Evolutionary conservation across 1,284 basidiomycete species (phyloP).

Genomic region (Vanrija pseudolonga): DNA sequence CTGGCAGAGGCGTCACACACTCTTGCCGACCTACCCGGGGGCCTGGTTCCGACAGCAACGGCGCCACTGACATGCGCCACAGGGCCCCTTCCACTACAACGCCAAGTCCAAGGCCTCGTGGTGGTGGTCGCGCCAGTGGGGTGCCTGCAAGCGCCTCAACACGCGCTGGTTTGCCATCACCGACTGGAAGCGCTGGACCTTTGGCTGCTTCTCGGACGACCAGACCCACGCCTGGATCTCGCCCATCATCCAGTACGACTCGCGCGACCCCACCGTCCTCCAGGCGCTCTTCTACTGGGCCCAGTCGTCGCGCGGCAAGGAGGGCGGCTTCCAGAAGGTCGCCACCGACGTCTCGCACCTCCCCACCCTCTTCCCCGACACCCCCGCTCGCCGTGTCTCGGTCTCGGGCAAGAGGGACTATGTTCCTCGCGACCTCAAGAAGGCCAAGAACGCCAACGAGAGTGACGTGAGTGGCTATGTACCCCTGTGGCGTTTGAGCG

Average conservation of each 20-base stretch:
- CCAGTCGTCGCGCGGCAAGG: conserved; percentile 24
- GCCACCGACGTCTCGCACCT: conserved; percentile 34
- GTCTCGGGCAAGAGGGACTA: conserved; percentile 16
- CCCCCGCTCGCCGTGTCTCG: conserved; percentile 42
- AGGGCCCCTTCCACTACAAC: conserved; percentile 47
- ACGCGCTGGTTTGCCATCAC: conserved; percentile 49
- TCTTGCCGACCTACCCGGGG: too few relatives aligned
- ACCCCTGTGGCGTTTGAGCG: background rate
- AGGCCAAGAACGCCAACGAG: conserved; percentile 42
- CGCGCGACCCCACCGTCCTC: conserved; percentile 37
- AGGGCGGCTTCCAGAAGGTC: conserved; percentile 3
- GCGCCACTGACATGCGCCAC: conserved; percentile 10
- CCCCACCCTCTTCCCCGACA: conserved; percentile 43
- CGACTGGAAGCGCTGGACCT: conserved; percentile 50
- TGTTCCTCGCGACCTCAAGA: conserved; percentile 17
- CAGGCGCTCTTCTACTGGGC: conserved; percentile 48
- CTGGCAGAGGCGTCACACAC: too few relatives aligned
- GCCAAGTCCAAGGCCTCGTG: conserved; percentile 50
- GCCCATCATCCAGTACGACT: conserved; percentile 32
- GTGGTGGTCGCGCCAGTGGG: conserved; percentile 49
- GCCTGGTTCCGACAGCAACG: too few relatives aligned
- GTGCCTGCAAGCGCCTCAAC: conserved; percentile 43
- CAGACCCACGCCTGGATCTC: conserved; percentile 40
- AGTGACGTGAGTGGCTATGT: conserved; percentile 38
- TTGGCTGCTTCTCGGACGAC: conserved; percentile 47